These are phyloP conservation scores for Chamaenerion angustifolium DNA, from an alignment of 345 rosid species.

Conservation along the genomic window DNA sequence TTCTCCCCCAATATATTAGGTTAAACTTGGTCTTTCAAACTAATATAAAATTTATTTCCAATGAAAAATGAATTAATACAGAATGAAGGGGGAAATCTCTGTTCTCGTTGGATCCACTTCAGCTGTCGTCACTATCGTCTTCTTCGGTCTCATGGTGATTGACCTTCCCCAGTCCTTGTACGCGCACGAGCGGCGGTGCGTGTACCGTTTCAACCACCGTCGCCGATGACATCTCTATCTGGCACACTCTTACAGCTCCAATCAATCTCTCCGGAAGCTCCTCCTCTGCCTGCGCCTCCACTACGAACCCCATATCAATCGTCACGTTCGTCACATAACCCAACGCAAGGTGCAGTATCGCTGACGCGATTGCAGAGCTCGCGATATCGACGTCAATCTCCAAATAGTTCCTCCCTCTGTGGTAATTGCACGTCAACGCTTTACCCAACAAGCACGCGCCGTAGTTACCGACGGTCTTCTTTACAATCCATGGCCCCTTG, in stretches of 20 bases:
- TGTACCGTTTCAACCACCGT: conserved; percentile 22
- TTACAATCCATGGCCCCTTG: conserved; percentile 86
- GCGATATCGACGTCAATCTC: conserved; percentile 76
- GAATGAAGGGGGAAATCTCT: too few relatives aligned
- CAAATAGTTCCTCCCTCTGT: conserved; percentile 57
- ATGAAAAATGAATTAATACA: too few relatives aligned
- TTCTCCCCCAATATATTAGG: too few relatives aligned
- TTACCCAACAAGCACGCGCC: conserved; percentile 76
- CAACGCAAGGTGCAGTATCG: conserved; percentile 61
- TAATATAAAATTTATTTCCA: too few relatives aligned
- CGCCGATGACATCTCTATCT: conserved; percentile 85
- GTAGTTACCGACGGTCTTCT: conserved; percentile 57
- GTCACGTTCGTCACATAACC: conserved; percentile 65
- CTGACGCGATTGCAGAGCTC: conserved; percentile 59
- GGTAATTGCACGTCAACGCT: conserved; percentile 60
- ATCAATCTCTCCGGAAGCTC: conserved; percentile 76
- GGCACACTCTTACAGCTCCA: conserved; percentile 77
- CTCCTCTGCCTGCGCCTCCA: conserved; percentile 61
- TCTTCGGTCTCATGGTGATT: too few relatives aligned
- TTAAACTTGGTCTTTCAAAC: too few relatives aligned
- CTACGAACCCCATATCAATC: conserved; percentile 78
- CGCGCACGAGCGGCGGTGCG: too few relatives aligned
- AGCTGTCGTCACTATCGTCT: too few relatives aligned
- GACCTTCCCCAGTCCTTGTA: too few relatives aligned
- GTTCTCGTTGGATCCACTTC: too few relatives aligned